Conservation (phyloP, 257 asterid species). For the Fraxinus americana region DNA sequence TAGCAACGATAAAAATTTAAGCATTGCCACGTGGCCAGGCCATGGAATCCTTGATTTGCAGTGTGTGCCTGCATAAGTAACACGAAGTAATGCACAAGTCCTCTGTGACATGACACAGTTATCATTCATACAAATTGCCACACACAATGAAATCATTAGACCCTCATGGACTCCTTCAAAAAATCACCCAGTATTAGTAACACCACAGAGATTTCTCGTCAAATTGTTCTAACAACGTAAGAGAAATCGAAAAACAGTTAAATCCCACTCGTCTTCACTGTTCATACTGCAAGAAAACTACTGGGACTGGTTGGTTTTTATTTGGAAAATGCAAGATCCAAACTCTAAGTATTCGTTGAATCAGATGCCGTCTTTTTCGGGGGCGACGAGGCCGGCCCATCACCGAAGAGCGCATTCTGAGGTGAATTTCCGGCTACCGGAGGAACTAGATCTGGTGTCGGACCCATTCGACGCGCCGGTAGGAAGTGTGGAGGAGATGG, state of each 20-base stretch:
- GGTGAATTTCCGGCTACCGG: slow-evolving; percentile 80
- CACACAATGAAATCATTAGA: slow-evolving; percentile 34
- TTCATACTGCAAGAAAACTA: slow-evolving; percentile 18
- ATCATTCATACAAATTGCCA: slow-evolving; percentile 28
- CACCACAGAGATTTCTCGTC: slow-evolving; percentile 18
- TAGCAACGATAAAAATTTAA: background rate
- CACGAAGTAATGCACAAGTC: slow-evolving; percentile 12
- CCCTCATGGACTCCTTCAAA: slow-evolving; percentile 12
- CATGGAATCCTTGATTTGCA: background rate
- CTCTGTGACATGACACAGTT: background rate
- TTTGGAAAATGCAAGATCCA: slow-evolving; percentile 79
- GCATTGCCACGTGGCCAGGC: background rate
- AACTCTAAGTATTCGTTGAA: slow-evolving; percentile 38
- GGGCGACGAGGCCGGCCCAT: slow-evolving; percentile 62
- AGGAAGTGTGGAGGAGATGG: slow-evolving; percentile 80
- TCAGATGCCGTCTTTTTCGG: slow-evolving; percentile 47
- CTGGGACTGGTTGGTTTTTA: slow-evolving; percentile 2
- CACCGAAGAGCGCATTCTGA: slow-evolving; percentile 98
- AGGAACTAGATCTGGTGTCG: slow-evolving; percentile 78
- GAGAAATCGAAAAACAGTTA: slow-evolving; percentile 23
- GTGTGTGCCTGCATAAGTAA: background rate
- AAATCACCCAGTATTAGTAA: background rate
- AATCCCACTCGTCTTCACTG: slow-evolving; percentile 14
- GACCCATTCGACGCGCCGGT: slow-evolving; percentile 66
- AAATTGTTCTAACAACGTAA: slow-evolving; percentile 16